Conservation (phyloP, 768 basidiomycete species). For the Rhodocollybia butyracea region DNA sequence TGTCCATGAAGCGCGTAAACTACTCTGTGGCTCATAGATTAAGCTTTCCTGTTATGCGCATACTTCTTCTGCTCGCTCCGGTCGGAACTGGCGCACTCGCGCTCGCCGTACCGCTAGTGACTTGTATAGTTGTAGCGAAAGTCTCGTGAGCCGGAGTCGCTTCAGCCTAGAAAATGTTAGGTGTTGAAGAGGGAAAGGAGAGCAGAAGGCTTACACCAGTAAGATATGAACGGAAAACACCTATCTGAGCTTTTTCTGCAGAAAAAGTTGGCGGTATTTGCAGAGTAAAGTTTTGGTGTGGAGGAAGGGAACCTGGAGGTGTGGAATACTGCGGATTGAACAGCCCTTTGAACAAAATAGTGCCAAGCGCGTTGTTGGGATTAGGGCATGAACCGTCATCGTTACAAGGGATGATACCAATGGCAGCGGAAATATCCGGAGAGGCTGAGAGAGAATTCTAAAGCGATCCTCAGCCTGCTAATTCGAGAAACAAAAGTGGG, state of each 20-base stretch:
- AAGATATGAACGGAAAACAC: slow-evolving; percentile 34
- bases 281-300: slow-evolving; percentile 45
- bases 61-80: not conserved
- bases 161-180: slow-evolving; percentile 24
- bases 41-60: not conserved
- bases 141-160: slow-evolving; percentile 26
- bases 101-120: slow-evolving; percentile 9
- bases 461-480: not conserved
- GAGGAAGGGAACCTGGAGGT: slow-evolving; percentile 23
- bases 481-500: not conserved
- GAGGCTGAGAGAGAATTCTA: slow-evolving; percentile 21
- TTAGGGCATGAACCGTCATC: slow-evolving; percentile 19
- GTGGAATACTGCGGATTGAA: slow-evolving; percentile 26
- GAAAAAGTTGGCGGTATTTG: slow-evolving; percentile 27
- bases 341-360: slow-evolving; percentile 30
- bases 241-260: slow-evolving; percentile 31
- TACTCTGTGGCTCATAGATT: no score
- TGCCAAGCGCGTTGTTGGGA: slow-evolving; percentile 24
- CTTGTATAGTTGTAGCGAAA: slow-evolving; percentile 27
- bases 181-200: not conserved
- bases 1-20: no score
- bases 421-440: slow-evolving; percentile 25
- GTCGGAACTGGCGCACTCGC: not conserved
- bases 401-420: slow-evolving; percentile 26
- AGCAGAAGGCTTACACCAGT: slow-evolving; percentile 30